These are phyloP conservation scores for Coccomyxa subellipsoidea DNA, from an alignment of 163 green algal genomes.

Conservation along the genomic window DNA sequence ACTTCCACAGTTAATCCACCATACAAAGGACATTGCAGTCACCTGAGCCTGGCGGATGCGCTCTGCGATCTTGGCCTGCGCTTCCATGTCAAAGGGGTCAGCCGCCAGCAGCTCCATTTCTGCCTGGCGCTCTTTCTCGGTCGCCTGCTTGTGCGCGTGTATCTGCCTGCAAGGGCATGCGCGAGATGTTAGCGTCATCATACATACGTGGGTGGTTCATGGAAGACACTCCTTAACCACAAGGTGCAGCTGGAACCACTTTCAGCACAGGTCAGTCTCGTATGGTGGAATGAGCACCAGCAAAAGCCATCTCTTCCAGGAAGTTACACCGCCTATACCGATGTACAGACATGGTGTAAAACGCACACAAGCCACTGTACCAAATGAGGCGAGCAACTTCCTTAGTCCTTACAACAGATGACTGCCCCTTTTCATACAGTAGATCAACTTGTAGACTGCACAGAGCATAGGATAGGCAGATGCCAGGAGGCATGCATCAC, in stretches of 20 bases:
- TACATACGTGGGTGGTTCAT: not conserved
- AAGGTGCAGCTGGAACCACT: not conserved
- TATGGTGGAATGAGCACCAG: not conserved
- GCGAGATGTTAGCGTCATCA: not conserved
- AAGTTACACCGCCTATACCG: not conserved
- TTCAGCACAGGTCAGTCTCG: not conserved
- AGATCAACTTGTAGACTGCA: too few species aligned
- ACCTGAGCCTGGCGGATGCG: slow-evolving; percentile 27
- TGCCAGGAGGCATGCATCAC: not conserved
- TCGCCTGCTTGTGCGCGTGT: not conserved
- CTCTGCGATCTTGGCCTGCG: slow-evolving; percentile 56
- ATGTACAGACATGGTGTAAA: too few species aligned
- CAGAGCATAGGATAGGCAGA: too few species aligned
- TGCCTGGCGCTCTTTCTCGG: not conserved
- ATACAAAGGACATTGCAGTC: too few species aligned
- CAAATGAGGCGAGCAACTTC: too few species aligned
- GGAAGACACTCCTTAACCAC: too few species aligned
- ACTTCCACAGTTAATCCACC: too few species aligned
- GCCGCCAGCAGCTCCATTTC: slow-evolving; percentile 4
- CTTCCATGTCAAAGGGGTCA: slow-evolving; percentile 16
- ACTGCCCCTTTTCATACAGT: too few species aligned
- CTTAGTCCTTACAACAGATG: too few species aligned
- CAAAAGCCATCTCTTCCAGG: not conserved
- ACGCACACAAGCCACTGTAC: too few species aligned
- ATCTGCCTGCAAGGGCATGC: not conserved